Conservation (phyloP, 495 filamentous ascomycete species). For the Glutinoglossum americanum region DNA sequence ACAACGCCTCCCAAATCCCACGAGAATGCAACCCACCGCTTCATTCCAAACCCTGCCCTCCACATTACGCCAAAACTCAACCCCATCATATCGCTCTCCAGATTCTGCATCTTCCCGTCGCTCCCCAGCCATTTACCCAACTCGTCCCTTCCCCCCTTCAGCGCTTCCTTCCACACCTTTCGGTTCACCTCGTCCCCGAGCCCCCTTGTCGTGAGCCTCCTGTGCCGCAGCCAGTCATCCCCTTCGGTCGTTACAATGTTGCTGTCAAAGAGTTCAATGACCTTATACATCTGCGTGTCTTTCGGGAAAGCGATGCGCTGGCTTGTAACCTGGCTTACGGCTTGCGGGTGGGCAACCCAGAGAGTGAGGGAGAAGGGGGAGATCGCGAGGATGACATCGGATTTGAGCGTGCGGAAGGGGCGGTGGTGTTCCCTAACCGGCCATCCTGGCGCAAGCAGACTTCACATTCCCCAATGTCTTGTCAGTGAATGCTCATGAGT, state of each 20-base stretch:
- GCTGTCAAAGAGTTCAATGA: constrained; percentile 36
- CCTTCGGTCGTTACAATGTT: constrained; percentile 47
- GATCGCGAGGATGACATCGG: constrained; percentile 32
- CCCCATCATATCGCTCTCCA: constrained; percentile 37
- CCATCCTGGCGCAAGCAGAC: constrained; percentile 19
- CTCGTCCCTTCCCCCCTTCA: constrained; percentile 34
- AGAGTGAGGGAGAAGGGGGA: constrained; percentile 25
- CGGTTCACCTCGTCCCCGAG: constrained; percentile 54
- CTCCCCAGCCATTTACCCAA: constrained; percentile 24
- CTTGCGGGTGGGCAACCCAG: constrained; percentile 32
- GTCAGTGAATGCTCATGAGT: background rate
- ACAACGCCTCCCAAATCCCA: constrained; percentile 32
- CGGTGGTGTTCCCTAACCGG: constrained; percentile 18
- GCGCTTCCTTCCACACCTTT: constrained; percentile 35
- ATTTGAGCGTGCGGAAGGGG: constrained; percentile 19
- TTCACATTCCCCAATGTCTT: constrained; percentile 9
- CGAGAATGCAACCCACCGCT: constrained; percentile 28
- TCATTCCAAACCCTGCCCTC: constrained; percentile 40
- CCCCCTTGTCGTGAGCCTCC: constrained; percentile 40
- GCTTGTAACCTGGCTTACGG: constrained; percentile 34
- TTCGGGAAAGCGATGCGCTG: constrained; percentile 47
- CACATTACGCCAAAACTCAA: constrained; percentile 46
- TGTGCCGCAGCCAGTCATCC: constrained; percentile 40
- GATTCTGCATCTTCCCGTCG: constrained; percentile 15
- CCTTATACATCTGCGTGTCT: constrained; percentile 30